Evolutionary conservation across 441 rosid genomes (phyloP), one percentile per base, ranked within the genome.

Genomic region (Populus tomentosa): DNA sequence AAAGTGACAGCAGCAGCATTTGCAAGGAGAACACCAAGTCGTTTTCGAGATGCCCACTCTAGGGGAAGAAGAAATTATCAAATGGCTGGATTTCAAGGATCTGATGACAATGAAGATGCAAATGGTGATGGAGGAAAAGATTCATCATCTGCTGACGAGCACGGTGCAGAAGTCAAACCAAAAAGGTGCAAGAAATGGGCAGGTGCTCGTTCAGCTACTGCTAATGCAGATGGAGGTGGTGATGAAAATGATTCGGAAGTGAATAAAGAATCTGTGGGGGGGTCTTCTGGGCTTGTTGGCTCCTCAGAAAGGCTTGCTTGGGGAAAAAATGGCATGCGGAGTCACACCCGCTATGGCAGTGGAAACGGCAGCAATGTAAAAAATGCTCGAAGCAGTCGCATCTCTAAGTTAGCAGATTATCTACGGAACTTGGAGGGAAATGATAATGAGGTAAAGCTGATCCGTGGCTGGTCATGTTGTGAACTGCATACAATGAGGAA

Each of bases 281-380:
- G 79, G 73, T 84, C 87, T 74, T 81, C 86, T 71, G 83, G 85
- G 71, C 85, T 83, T 62, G 79, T 85, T 73, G 82, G 87, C 67
- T 81, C 86, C 75, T 81, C 88, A 28, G 92, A 89, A 82, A 82
- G 85, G 87, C 89, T 88, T 69, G 82, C 87, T 14, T 91, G 95
- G 93, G 95, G 95, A 33, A 86, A 79, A 80, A 89, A 89, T 65
- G 91, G 95, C 71, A 80, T 85, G 20, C 86, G 93, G 66, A 89
- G 93, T 81, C 88, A 91, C 78, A 86, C 89, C 7, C 78, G 93
- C 23, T 82, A 88, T 75, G 89, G 90, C 62, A 73, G 80, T 80
- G 76, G 69, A 75, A 78, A 70, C 70, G 79, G 86, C 69, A 80
- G 83, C 79, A 85, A 82, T 68, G 87, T 83, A 67, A 89, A 85